Base-by-base conservation (phyloP, 2,329 filamentous ascomycete species). In the Xylariaceae sp. region DNA sequence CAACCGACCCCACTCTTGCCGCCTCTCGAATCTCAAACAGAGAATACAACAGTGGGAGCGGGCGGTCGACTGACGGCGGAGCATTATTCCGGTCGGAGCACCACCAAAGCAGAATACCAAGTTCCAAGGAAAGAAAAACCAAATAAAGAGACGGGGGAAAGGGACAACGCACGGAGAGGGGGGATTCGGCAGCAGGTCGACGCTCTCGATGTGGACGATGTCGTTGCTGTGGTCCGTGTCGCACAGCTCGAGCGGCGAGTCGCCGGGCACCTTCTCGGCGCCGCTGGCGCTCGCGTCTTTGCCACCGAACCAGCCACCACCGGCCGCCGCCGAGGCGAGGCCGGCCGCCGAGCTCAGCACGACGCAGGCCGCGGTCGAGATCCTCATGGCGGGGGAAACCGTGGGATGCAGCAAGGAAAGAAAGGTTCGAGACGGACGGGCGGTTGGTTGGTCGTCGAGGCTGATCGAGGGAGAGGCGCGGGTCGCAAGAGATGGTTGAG, bases 161-260 rank as follows among this genome's bases (percentile, higher is more conserved):
- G 33, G 27, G 21, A 16, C 25, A 31, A 74, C 83, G 53, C 77
- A 96, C 90, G 88, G 70, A 55, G 75, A 56, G 22, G 92, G 92
- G 39, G 90, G 92, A 61, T 95, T 96, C 11, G 92, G 92, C 22
- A 61, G 55, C 37, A 98, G 63, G 51, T 95, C 80, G 36, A 96
- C 87, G 29, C 74, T 75, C 44, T 88, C 68, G 51, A 98, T 88
- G 27, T 67, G 64, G 47, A 95, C 67, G 37, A 89, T 72, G 57
- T 95, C 78, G 32, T 76, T 59, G 31, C 62, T 60, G 37, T 85
- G 83, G 42, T 84, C 72, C 38, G 66, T 64, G 45, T 60, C 51
- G 58, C 92, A 98, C 63, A 83, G 85, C 53, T 77, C 67, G 39
- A 98, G 71, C 19, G 92, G 90, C 55, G 90, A 94, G 32, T 90